Evolutionary conservation across 1,284 basidiomycete genomes (phyloP).

Genomic region (Ganoderma multipileum): DNA sequence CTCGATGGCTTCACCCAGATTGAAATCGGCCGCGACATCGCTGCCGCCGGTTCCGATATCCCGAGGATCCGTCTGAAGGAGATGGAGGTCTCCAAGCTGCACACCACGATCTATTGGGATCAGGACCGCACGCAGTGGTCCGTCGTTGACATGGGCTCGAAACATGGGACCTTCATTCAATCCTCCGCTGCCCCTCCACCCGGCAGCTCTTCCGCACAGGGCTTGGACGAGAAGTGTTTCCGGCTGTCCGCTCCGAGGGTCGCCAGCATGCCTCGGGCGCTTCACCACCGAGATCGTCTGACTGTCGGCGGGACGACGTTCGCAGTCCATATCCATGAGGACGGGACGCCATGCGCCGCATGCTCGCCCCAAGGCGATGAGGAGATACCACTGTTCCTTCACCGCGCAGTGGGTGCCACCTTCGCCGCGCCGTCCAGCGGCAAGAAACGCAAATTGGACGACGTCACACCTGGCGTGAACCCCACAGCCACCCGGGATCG

Average conservation of each 20-base stretch:
- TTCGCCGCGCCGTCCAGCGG: constrained; percentile 19
- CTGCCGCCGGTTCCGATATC: constrained; percentile 52
- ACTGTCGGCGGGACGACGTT: constrained; percentile 75
- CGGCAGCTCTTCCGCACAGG: constrained; percentile 10
- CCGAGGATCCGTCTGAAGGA: constrained; percentile 79
- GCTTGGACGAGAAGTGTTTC: constrained; percentile 38
- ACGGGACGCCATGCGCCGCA: constrained; percentile 62
- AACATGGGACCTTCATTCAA: constrained; percentile 76
- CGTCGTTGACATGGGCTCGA: constrained; percentile 82
- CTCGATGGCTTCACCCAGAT: constrained; percentile 68
- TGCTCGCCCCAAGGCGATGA: constrained; percentile 58
- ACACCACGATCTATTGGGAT: constrained; percentile 79
- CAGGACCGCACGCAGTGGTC: constrained; percentile 62
- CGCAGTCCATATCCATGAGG: constrained; percentile 69
- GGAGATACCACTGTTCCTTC: constrained; percentile 67
- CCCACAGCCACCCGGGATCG: constrained; percentile 29
- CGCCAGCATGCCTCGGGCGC: constrained; percentile 68
- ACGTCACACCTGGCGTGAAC: constrained; percentile 17
- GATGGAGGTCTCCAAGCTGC: constrained; percentile 81
- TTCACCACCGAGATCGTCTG: constrained; percentile 69
- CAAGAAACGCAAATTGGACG: constrained; percentile 44
- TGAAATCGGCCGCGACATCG: constrained; percentile 73
- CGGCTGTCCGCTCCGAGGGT: constrained; percentile 68
- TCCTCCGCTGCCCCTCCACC: constrained; percentile 18
- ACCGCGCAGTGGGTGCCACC: constrained; percentile 38